Base-by-base conservation (phyloP, 148 eudicot species). In the Euryodendron excelsum region DNA sequence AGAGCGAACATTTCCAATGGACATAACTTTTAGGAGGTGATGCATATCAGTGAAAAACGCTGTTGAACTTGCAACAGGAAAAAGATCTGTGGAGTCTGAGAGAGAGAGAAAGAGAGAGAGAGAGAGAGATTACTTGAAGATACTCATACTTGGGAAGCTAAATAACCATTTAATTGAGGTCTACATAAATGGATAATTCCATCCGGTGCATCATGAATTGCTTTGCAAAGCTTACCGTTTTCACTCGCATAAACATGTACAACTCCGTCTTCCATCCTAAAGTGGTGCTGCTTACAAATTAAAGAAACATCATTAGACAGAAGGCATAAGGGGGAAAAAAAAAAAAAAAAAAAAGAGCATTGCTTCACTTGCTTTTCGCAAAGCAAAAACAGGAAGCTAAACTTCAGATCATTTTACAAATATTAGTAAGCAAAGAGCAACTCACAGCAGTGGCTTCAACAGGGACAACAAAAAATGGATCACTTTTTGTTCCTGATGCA, bases 231-330 rank as follows among this genome's bases (percentile, higher is more conserved):
- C 84, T 82, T 84, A 91, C 94, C 94, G 76, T 86, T 80, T 84
- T 89, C 84, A 83, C 87, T 87, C 39, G 89, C 90, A 87, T 89
- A 91, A 45, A 91, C 85, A 75, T 82, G 94, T 39, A 84, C 76
- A 76, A 91, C 89, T 79, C 94, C 94, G 67, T 91, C 94, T 91
- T 89, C 90, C 94, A 89, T 91, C 83, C 88, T 87, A 65, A 81
- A 84, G 78, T 83, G 83, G 87, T 91, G 90, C 92, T 89, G 90
- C 59, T 31, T 79, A 33, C 70, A 78, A 77, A 37, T 65, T 58
- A 18, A 75, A 84, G 45, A 78, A 85, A 59, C 39, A 76, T 65
- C 56, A 53, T 79, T 30, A 85, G 76, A 73, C 63, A 83, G 28
- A 71, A 14, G 52, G 73, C 37, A 68, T 33, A 64, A 41, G n/a